Evolutionary conservation across 345 rosid species (phyloP), one percentile per base, ranked within the genome.

Genomic region (Excoecaria cochinchinensis): DNA sequence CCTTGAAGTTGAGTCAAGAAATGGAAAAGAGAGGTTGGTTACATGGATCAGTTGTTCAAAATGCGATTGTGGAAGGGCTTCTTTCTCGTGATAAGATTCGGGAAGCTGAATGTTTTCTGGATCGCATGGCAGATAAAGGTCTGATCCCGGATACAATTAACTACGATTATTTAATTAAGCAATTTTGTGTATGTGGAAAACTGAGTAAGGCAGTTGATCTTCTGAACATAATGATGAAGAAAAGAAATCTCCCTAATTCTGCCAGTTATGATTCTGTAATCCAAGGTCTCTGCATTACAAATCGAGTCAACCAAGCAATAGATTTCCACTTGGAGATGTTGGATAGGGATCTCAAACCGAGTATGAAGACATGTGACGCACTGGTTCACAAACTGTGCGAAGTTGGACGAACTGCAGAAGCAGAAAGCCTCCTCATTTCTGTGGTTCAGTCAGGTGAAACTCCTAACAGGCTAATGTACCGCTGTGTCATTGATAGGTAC

Each of bases 321-420:
- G 86, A 86, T 76, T 84, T 89, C 75, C 92, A 88, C 70, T 16
- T 86, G 5, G 93, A 94, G 87, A 88, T 89, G 92, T 57, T 87
- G 79, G 83, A 82, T 10, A 65, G 80, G 78, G 84, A 86, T 76
- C 84, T 89, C 42, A 86, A 76, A 21, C 94, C 92, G 24, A 89
- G 89, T 74, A 71, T 82, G 22, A 79, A 72, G 52, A 82, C 89
- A 16, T 85, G 90, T 89, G 82, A 74, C 55, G 47, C 71, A 47
- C 83, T 94, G 47, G 71, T 94, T 65, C 61, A 8, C 17, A 73
- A 82, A 70, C 67, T 83, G 61, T 87, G 90, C 59, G 72, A 84
- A 68, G 74, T 80, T 4, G 85, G 87, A 71, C 79, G 64, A 76
- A 85, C 84, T 8, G 22, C 73, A 31, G 92, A 89, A 77, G 87